Evolutionary conservation across 768 basidiomycete species (phyloP), one percentile per base, ranked within the genome.

Genomic region (Tubosaeta sp.): DNA sequence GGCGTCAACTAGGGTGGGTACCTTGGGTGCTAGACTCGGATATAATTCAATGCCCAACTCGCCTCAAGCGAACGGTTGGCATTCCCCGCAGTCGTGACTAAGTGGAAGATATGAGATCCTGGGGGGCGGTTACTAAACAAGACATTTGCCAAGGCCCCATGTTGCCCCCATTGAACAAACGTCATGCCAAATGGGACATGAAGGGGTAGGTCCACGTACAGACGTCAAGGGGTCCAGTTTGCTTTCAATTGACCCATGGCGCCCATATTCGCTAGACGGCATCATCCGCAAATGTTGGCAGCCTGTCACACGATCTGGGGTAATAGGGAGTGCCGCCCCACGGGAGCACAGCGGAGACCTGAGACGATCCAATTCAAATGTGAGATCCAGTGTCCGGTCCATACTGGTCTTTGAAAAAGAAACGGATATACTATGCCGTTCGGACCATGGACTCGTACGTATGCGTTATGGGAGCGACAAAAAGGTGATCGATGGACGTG

Each of bases 251-350:
- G 27, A 27, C 1, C 9, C 27, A 27, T 27, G 27, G 27, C 27
- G 4, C 27, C 27, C 27, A 27, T 27, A 27, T 27, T 27, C 27
- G 27, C 27, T 27, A 27, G 27, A n/a, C n/a, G n/a, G n/a, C 2
- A 27, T 27, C 27, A 27, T 27, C 52, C 51, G 22, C 55, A 47
- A 36, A 11, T 12, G 43, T 48, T 54, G 42, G 39, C 35, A 39
- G 19, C n/a, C 19, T 4, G 27, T 63, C 64, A 63, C 64, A 64
- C 61, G 54, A 64, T 61, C 59, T 58, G 64, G 64, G 63, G 63
- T 66, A 64, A 64, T 64, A 60, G 58, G 11, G 52, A 58, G 58
- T 56, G 52, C 53, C 38, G n/a, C 48, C 51, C 56, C 60, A 64
- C 44, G 58, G 54, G 53, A 59, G 49, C 45, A 52, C 56, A 54